These are phyloP conservation scores for Pichia sp. DNA, from an alignment of 1,139 yeast genomes.

Conservation along the genomic window DNA sequence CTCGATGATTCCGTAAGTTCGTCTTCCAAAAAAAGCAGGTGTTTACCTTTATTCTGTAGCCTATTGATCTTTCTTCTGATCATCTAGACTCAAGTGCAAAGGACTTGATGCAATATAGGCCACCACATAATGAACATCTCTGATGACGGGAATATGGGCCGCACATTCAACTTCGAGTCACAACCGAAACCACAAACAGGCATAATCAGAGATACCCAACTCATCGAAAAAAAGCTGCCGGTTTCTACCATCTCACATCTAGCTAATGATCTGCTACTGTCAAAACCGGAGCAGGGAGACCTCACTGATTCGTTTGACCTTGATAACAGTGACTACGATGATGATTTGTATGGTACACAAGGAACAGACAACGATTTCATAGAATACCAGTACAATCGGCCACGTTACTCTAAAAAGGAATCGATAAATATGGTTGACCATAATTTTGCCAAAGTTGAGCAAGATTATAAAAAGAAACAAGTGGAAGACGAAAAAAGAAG, in stretches of 20 bases:
- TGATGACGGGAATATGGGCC: background rate
- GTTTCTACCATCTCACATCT: slow-evolving; percentile 2
- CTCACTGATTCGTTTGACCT: slow-evolving; percentile 2
- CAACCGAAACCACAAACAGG: background rate
- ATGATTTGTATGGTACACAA: slow-evolving; percentile 5
- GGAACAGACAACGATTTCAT: slow-evolving; percentile 12
- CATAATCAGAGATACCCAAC: slow-evolving; percentile 10
- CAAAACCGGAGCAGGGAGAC: background rate
- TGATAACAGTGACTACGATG: background rate
- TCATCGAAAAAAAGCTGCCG: slow-evolving; percentile 4
- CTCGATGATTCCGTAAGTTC: background rate
- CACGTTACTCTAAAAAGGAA: slow-evolving; percentile 11
- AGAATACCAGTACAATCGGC: slow-evolving; percentile 19
- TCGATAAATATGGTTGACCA: slow-evolving; percentile 19
- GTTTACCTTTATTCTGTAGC: background rate
- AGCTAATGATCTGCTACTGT: background rate
- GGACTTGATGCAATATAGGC: background rate
- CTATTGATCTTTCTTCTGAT: background rate
- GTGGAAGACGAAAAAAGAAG: background rate
- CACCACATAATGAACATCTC: background rate
- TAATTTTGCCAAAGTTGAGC: slow-evolving; percentile 12
- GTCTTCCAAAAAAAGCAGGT: background rate
- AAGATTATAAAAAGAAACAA: background rate
- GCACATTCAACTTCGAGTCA: background rate
- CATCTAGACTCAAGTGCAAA: background rate